These are phyloP conservation scores for Clarireedia hainanense DNA, from an alignment of 2,329 filamentous ascomycete genomes.

Conservation along the genomic window DNA sequence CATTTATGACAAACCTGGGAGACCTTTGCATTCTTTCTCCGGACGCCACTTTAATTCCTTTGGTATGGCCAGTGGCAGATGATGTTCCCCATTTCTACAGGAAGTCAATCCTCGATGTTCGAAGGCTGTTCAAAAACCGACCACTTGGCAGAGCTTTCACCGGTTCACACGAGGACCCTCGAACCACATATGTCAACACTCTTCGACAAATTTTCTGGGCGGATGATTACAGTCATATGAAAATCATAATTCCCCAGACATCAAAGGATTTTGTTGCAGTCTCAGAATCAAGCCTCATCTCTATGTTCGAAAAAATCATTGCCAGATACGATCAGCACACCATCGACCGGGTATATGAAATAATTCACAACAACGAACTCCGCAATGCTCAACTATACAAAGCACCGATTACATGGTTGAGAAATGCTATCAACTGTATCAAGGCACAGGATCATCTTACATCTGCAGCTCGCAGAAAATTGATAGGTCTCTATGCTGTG, in stretches of 20 bases:
- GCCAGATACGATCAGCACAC: neutral
- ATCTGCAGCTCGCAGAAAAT: neutral
- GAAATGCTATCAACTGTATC: neutral
- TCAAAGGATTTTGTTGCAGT: neutral
- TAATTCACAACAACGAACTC: neutral
- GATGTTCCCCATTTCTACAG: neutral
- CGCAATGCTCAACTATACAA: neutral
- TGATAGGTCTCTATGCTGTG: neutral
- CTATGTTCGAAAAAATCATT: neutral
- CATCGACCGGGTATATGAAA: neutral
- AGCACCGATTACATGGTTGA: neutral
- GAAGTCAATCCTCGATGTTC: neutral
- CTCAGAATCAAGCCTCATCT: neutral
- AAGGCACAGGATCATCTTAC: neutral
- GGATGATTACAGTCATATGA: neutral
- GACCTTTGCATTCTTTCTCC: neutral
- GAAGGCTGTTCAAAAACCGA: neutral
- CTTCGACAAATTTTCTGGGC: neutral
- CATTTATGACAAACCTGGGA: neutral
- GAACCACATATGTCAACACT: neutral
- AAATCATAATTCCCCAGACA: neutral
- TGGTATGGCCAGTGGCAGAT: constrained; percentile 2
- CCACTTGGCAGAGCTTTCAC: neutral
- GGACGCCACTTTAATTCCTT: neutral
- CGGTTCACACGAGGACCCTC: neutral